phyloP scores from a whole-genome alignment of 805 yeast species.

The Candida ulmi region DNA sequence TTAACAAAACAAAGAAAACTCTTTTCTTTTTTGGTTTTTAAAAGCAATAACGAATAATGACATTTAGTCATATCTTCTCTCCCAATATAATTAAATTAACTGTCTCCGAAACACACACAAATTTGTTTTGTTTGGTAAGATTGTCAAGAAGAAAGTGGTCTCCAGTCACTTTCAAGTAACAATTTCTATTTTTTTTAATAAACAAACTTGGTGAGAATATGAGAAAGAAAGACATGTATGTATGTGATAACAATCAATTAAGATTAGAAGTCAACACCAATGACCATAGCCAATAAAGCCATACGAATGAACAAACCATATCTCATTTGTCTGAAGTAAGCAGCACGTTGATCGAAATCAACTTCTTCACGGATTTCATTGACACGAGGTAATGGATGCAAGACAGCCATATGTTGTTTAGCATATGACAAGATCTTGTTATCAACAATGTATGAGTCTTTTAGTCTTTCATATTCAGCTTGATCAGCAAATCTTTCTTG shows the following conservation, averaged over 20 bases:
- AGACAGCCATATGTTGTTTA: constrained; percentile 96
- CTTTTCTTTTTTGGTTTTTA: background rate
- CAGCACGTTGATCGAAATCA: constrained; percentile 98
- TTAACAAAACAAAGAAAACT: background rate
- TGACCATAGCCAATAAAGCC: constrained; percentile 97
- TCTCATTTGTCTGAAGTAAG: constrained; percentile 99
- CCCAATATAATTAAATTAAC: background rate
- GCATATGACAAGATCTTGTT: constrained; percentile 87
- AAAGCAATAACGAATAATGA: too few relatives aligned
- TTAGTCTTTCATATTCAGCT: constrained; percentile 78
- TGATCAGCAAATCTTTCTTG: constrained; percentile 85
- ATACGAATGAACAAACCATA: constrained; percentile 97
- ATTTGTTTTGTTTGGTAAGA: background rate
- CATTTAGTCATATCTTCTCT: background rate
- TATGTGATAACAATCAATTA: background rate
- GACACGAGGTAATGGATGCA: constrained; percentile 98
- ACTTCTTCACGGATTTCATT: constrained; percentile 97
- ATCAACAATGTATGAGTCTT: constrained; percentile 89
- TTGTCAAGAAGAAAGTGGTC: constrained; percentile 12
- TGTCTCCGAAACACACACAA: background rate
- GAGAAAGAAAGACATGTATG: background rate
- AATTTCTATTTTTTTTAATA: too few relatives aligned
- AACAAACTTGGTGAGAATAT: background rate
- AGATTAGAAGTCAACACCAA: constrained; percentile 77
- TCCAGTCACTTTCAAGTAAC: constrained; percentile 15